Conservation (phyloP, 257 asterid genomes). For the Gentiana dahurica region DNA sequence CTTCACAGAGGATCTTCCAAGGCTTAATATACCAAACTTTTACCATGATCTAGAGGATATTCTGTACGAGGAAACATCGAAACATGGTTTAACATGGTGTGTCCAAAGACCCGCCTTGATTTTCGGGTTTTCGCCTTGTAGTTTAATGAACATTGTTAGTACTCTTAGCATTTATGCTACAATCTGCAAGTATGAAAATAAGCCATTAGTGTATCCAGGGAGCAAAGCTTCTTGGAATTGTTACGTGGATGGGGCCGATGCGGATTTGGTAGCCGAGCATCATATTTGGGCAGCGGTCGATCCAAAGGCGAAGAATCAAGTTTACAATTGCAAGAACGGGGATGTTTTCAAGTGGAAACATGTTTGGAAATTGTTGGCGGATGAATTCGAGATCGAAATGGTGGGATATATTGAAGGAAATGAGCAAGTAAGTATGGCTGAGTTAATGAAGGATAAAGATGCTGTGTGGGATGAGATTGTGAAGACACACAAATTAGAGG, state of each 20-base stretch:
- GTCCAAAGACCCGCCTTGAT: slow-evolving; percentile 22
- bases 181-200: slow-evolving; percentile 22
- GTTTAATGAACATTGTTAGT: slow-evolving; percentile 22
- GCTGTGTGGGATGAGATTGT: slow-evolving; percentile 31
- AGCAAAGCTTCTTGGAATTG: slow-evolving; percentile 18
- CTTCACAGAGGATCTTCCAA: slow-evolving; percentile 19
- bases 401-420: slow-evolving; percentile 15
- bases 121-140: slow-evolving; percentile 28
- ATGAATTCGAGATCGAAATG: slow-evolving; percentile 21
- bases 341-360: slow-evolving; percentile 34
- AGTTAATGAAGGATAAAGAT: slow-evolving; percentile 26
- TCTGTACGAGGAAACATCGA: slow-evolving; percentile 15
- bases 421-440: slow-evolving; percentile 16
- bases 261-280: slow-evolving; percentile 28
- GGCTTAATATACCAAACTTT: slow-evolving; percentile 16
- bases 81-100: slow-evolving; percentile 20
- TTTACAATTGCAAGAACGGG: slow-evolving; percentile 20
- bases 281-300: slow-evolving; percentile 29
- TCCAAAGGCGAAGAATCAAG: slow-evolving; percentile 28
- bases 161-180: slow-evolving; percentile 20
- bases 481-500: slow-evolving; percentile 13
- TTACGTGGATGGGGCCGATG: slow-evolving; percentile 20
- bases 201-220: slow-evolving; percentile 23
- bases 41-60: slow-evolving; percentile 28
- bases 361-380: slow-evolving; percentile 20